These are phyloP conservation scores for Orbilia ellipsospora DNA, from an alignment of 2,329 filamentous ascomycete species.

Conservation along the genomic window DNA sequence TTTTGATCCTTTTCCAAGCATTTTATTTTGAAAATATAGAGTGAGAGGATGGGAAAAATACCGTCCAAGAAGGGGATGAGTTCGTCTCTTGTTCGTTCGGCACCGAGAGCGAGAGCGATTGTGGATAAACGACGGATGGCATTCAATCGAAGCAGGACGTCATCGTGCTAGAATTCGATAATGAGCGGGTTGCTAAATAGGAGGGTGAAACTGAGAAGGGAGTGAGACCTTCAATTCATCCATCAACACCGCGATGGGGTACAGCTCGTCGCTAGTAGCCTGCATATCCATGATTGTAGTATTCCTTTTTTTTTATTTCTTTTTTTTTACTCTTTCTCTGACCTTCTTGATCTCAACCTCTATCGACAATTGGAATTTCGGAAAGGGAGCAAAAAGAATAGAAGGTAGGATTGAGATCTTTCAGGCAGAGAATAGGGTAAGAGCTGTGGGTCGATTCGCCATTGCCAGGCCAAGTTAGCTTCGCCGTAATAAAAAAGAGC, in stretches of 20 bases:
- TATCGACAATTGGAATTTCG: slow-evolving; percentile 10
- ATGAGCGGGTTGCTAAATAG: background rate
- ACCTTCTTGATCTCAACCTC: too few species aligned
- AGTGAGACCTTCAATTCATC: slow-evolving; percentile 93
- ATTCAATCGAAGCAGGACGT: slow-evolving; percentile 96
- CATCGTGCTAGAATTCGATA: slow-evolving; percentile 68
- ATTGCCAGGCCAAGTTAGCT: too few species aligned
- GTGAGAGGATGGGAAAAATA: slow-evolving; percentile 67
- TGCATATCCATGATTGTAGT: slow-evolving; percentile 57
- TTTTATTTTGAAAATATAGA: background rate
- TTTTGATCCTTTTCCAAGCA: background rate
- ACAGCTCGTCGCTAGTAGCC: slow-evolving; percentile 92
- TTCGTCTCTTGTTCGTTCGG: slow-evolving; percentile 97
- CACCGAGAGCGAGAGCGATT: slow-evolving; percentile 93
- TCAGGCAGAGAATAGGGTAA: too few species aligned
- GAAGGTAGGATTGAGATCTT: slow-evolving; percentile 1
- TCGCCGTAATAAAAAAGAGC: too few species aligned
- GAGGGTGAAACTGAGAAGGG: background rate
- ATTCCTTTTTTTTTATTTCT: background rate
- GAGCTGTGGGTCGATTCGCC: too few species aligned
- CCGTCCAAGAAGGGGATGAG: slow-evolving; percentile 98
- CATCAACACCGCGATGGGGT: slow-evolving; percentile 99
- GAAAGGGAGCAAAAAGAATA: background rate
- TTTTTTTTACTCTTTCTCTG: too few species aligned
- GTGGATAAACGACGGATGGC: slow-evolving; percentile 98